phyloP scores from a whole-genome alignment of 768 basidiomycete genomes.

The Termitomyces sp. region DNA sequence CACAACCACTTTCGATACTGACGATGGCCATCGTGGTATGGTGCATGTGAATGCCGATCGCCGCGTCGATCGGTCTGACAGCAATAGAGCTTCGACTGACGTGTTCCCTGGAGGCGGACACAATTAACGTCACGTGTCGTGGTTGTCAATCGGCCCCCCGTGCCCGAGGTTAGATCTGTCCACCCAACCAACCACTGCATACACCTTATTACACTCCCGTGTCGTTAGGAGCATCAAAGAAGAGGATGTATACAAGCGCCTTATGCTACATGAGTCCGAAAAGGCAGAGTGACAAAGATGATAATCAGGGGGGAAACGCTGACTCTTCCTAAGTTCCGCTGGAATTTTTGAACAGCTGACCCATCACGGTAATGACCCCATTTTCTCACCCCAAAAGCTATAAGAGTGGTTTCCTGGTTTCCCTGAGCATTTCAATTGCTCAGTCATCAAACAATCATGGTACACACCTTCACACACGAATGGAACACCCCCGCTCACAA shows the following conservation, averaged over 20 bases:
- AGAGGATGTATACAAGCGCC: too few species aligned
- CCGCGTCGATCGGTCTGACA: neutral
- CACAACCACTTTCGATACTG: too few species aligned
- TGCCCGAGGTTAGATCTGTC: too few species aligned
- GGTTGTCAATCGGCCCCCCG: too few species aligned
- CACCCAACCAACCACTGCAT: too few species aligned
- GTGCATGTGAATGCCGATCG: neutral
- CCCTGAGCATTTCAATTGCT: neutral
- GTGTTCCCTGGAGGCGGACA: neutral
- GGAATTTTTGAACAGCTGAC: constrained; percentile 4
- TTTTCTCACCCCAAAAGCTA: neutral
- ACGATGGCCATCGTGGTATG: too few species aligned
- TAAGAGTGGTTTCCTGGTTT: neutral
- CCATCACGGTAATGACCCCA: neutral
- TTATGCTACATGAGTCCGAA: too few species aligned
- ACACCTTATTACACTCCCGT: too few species aligned
- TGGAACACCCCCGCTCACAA: constrained; percentile 54
- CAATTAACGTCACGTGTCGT: too few species aligned
- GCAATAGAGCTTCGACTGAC: neutral
- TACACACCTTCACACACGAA: constrained; percentile 38
- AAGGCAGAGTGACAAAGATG: neutral
- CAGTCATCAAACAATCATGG: constrained; percentile 23
- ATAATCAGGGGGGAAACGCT: neutral
- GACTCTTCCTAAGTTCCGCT: neutral
- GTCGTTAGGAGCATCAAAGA: too few species aligned